Evolutionary conservation across 495 filamentous ascomycete genomes (phyloP).

Genomic region (Saxophila tyrrhenica): DNA sequence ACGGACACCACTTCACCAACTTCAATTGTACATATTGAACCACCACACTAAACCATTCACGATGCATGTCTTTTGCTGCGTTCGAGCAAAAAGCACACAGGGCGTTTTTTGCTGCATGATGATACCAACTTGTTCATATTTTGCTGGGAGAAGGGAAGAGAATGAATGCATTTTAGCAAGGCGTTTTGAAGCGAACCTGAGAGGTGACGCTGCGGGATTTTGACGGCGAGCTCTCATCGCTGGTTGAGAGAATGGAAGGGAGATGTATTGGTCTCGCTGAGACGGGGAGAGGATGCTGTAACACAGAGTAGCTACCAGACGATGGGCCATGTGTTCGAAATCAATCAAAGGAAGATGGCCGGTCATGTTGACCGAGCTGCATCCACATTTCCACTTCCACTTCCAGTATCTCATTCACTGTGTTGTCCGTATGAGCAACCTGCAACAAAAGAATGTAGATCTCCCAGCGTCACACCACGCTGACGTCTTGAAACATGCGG

Average conservation of each 20-base stretch:
- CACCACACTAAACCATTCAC: too few relatives aligned
- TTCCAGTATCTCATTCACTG: too few relatives aligned
- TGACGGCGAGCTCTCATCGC: too few relatives aligned
- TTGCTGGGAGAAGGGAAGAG: not conserved
- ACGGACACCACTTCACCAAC: not conserved
- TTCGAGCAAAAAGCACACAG: not conserved
- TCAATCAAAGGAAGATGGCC: too few relatives aligned
- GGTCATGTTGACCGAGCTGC: too few relatives aligned
- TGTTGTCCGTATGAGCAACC: not conserved
- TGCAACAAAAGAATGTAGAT: not conserved
- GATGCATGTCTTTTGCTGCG: constrained; percentile 1
- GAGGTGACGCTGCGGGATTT: not conserved
- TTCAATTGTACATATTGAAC: not conserved
- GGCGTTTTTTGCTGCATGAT: not conserved
- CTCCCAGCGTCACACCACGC: too few relatives aligned
- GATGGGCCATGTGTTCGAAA: too few relatives aligned
- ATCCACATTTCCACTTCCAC: too few relatives aligned
- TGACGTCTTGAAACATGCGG: too few relatives aligned
- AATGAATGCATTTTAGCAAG: not conserved
- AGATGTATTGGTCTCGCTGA: not conserved
- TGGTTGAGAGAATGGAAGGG: not conserved
- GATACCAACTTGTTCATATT: not conserved
- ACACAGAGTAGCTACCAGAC: too few relatives aligned
- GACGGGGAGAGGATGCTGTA: too few relatives aligned
- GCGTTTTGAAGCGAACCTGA: not conserved